phyloP scores from a whole-genome alignment of 805 yeast genomes.

The Lipomyces starkeyi region DNA sequence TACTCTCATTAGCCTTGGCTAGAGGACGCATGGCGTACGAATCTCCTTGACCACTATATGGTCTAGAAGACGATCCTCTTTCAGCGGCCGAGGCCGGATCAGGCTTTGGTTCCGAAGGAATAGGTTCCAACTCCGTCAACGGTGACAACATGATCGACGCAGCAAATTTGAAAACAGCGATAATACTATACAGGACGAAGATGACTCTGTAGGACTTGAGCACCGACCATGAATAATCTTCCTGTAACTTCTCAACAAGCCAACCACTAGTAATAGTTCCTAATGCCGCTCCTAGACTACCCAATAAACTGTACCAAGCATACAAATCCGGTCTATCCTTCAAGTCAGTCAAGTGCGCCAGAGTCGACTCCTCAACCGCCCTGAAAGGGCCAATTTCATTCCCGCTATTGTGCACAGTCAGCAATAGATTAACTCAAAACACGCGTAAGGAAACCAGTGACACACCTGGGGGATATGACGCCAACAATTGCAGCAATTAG shows the following conservation, averaged over 20 bases:
- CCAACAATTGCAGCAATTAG: conserved; percentile 54
- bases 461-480: conserved; percentile 54
- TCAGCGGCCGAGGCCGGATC: conserved; percentile 42
- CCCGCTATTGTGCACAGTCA: conserved; percentile 47
- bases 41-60: not conserved
- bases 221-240: conserved; percentile 21
- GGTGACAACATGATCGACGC: conserved; percentile 58
- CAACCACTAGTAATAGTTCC: conserved; percentile 76
- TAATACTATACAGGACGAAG: conserved; percentile 35
- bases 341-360: conserved; percentile 54
- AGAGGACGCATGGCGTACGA: conserved; percentile 4
- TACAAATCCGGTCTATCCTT: conserved; percentile 58
- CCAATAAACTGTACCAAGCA: conserved; percentile 62
- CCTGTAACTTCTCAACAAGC: conserved; percentile 65
- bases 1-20: not conserved
- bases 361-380: conserved; percentile 59
- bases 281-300: conserved; percentile 63
- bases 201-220: conserved; percentile 26
- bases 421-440: not conserved
- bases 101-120: not conserved
- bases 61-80: not conserved
- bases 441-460: not conserved
- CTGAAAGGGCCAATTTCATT: conserved; percentile 66
- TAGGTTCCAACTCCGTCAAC: conserved; percentile 56
- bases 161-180: conserved; percentile 52